These are phyloP conservation scores for Syzygium syzygioides DNA, from an alignment of 441 rosid genomes.

Conservation along the genomic window DNA sequence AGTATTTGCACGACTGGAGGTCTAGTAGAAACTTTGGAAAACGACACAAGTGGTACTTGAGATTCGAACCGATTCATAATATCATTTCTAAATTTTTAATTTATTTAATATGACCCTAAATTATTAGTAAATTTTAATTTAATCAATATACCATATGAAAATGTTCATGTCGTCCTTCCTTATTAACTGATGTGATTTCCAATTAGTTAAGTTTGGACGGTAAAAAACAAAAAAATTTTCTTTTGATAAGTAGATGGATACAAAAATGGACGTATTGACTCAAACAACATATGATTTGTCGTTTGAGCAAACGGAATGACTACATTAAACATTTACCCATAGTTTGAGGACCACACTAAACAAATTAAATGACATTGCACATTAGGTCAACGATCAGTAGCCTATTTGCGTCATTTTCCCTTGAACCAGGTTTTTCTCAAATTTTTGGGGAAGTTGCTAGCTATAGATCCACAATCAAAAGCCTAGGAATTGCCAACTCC, in stretches of 20 bases:
- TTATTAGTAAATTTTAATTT: neutral
- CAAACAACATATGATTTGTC: accelerated
- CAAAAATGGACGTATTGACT: neutral
- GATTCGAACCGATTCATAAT: neutral
- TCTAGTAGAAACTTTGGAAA: neutral
- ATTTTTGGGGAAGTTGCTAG: neutral
- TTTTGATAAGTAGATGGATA: neutral
- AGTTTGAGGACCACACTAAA: accelerated
- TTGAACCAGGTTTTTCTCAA: neutral
- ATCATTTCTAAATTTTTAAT: accelerated
- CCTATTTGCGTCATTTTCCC: neutral
- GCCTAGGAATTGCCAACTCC: neutral
- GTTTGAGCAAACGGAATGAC: neutral
- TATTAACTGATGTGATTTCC: neutral
- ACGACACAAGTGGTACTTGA: accelerated
- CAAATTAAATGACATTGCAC: neutral
- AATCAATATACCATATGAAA: accelerated
- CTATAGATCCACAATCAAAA: neutral
- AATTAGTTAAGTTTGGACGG: neutral
- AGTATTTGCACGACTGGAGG: neutral
- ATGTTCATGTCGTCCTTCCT: accelerated
- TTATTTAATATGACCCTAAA: neutral
- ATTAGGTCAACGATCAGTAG: accelerated
- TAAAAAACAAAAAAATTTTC: neutral
- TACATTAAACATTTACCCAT: neutral